Conservation (phyloP, 306 rosid genomes). For the Comarum palustre region DNA sequence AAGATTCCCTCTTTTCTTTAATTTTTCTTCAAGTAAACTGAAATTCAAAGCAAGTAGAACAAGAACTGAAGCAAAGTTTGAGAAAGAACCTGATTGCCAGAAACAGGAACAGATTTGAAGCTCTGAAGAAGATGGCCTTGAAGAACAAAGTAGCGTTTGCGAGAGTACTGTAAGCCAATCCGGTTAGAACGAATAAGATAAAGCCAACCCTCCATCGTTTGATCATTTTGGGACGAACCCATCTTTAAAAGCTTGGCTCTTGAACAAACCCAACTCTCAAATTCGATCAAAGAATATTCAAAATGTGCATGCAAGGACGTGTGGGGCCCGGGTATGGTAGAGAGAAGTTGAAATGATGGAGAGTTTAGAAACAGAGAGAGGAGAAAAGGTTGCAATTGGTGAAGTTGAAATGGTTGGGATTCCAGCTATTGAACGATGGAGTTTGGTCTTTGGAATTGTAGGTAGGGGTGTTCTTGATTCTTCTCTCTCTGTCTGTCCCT, state of each 20-base stretch:
- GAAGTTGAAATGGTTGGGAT: not conserved
- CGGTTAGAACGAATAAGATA: slow-evolving; percentile 68
- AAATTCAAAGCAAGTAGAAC: not conserved
- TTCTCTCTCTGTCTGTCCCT: not conserved
- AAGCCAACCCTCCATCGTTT: slow-evolving; percentile 76
- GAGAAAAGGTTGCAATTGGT: not conserved
- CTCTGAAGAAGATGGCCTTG: slow-evolving; percentile 57
- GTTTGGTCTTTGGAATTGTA: slow-evolving; percentile 26
- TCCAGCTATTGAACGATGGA: slow-evolving; percentile 21
- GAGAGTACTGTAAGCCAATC: slow-evolving; percentile 65
- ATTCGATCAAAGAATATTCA: not conserved
- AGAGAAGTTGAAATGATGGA: not conserved
- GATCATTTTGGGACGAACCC: slow-evolving; percentile 36
- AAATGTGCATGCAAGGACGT: slow-evolving; percentile 24
- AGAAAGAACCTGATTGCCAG: slow-evolving; percentile 46
- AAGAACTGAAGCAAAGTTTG: not conserved
- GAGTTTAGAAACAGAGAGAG: not conserved
- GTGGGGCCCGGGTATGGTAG: not conserved
- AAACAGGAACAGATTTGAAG: slow-evolving; percentile 65
- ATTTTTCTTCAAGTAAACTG: not conserved
- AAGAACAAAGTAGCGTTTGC: slow-evolving; percentile 72
- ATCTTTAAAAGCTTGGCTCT: slow-evolving; percentile 11
- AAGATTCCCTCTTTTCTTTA: not conserved
- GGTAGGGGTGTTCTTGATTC: not conserved
- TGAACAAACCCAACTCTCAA: slow-evolving; percentile 7